Evolutionary conservation across 1,284 basidiomycete genomes (phyloP).

Genomic region (Phaffia rhodozyma): DNA sequence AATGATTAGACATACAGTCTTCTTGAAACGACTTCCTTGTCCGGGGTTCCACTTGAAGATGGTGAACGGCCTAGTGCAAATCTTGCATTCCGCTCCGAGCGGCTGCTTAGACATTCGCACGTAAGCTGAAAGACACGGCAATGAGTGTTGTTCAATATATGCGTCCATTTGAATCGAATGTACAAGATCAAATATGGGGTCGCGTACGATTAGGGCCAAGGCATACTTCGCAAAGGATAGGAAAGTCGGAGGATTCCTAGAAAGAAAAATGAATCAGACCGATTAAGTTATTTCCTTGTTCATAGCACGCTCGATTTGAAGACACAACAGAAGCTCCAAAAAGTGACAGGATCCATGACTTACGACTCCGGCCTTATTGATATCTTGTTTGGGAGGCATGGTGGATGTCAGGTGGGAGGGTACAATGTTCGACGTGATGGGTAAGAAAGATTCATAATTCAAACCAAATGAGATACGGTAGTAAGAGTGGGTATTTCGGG

Average conservation of each 20-base stretch:
- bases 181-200: constrained; percentile 9
- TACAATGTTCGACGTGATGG: too few relatives aligned
- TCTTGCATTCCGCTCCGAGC: constrained; percentile 74
- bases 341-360: constrained; percentile 34
- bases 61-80: constrained; percentile 62
- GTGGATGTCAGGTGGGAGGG: not conserved
- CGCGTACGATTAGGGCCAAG: constrained; percentile 74
- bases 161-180: constrained; percentile 4
- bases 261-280: not conserved
- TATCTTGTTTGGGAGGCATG: constrained; percentile 34
- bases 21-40: constrained; percentile 80
- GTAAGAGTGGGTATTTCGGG: too few relatives aligned
- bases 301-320: too few relatives aligned
- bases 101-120: constrained; percentile 74
- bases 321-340: constrained; percentile 25
- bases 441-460: too few relatives aligned
- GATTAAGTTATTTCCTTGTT: not conserved
- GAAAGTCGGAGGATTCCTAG: constrained; percentile 48
- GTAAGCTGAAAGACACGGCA: not conserved
- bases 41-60: constrained; percentile 95
- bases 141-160: constrained; percentile 17
- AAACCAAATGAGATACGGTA: too few relatives aligned
- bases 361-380: constrained; percentile 37
- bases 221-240: constrained; percentile 60
- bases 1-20: constrained; percentile 43